These are phyloP conservation scores for Eutrema yunnanense DNA, from an alignment of 345 rosid genomes.

Conservation along the genomic window DNA sequence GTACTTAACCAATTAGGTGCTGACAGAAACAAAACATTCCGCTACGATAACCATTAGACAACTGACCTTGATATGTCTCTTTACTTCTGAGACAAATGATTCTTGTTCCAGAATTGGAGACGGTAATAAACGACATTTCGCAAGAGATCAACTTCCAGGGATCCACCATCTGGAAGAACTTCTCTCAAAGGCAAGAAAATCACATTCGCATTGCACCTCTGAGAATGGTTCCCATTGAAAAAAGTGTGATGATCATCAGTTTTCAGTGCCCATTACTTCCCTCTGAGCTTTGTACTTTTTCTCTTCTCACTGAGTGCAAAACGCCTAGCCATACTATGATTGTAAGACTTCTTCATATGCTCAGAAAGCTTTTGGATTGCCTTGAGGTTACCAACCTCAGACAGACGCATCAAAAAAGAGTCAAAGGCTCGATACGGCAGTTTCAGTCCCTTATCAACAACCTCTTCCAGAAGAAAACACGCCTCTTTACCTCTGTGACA, in stretches of 20 bases:
- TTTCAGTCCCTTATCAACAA: constrained; percentile 58
- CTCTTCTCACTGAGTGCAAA: constrained; percentile 66
- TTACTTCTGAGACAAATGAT: neutral
- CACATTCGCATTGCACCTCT: neutral
- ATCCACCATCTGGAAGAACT: neutral
- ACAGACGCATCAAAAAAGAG: constrained; percentile 71
- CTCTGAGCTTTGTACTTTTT: constrained; percentile 54
- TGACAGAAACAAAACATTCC: neutral
- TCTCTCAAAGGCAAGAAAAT: neutral
- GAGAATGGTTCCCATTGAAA: neutral
- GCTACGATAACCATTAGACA: too few species aligned
- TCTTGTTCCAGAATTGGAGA: constrained; percentile 1
- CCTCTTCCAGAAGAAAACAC: constrained; percentile 60
- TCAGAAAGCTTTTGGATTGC: constrained; percentile 75
- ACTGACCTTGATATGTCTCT: neutral
- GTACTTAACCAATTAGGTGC: neutral
- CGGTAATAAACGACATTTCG: neutral
- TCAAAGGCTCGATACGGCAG: constrained; percentile 66
- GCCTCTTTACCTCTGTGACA: constrained; percentile 66
- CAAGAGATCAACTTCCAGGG: neutral
- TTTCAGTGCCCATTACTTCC: constrained; percentile 31
- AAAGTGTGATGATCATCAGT: neutral
- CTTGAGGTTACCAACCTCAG: constrained; percentile 58
- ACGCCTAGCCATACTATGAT: constrained; percentile 84
- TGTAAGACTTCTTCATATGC: constrained; percentile 73